Percentiles rank a stretch among this genome's conserved stretches.
Conservation (phyloP, 441 rosid species). For the Gossypium trilobum region DNA sequence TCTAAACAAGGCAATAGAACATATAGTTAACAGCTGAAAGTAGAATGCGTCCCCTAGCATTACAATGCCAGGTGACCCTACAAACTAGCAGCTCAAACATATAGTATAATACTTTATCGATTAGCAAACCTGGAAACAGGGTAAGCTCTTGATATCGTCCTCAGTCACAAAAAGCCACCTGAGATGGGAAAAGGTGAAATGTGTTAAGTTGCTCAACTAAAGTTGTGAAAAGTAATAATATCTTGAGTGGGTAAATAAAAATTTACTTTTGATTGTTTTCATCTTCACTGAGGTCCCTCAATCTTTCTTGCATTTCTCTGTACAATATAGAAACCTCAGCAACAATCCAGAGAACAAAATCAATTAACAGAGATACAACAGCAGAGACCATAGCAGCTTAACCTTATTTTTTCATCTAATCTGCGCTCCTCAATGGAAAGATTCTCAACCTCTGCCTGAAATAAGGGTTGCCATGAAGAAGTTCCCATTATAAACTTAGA, state of each 20-base stretch:
- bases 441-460: slow-evolving; percentile 73
- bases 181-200: slow-evolving; percentile 21
- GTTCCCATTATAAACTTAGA: slow-evolving; percentile 15
- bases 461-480: not conserved
- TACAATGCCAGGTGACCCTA: slow-evolving; percentile 2
- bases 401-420: slow-evolving; percentile 82
- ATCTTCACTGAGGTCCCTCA: slow-evolving; percentile 80
- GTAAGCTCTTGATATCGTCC: slow-evolving; percentile 85
- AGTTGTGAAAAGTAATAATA: not conserved
- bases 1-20: slow-evolving; percentile 33
- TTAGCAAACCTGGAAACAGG: slow-evolving; percentile 73
- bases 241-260: slow-evolving; percentile 10
- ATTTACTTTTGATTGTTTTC: slow-evolving; percentile 73
- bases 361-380: slow-evolving; percentile 15
- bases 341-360: slow-evolving; percentile 9
- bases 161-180: slow-evolving; percentile 96
- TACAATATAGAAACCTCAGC: slow-evolving; percentile 27
- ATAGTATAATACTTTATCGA: not conserved
- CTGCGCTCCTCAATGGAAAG: slow-evolving; percentile 57
- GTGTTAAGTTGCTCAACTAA: slow-evolving; percentile 6
- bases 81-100: slow-evolving; percentile 8
- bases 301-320: slow-evolving; percentile 85
- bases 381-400: slow-evolving; percentile 11
- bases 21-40: slow-evolving; percentile 5
- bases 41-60: not conserved